phyloP scores from a whole-genome alignment of 352 stramenopile genomes.

The Pythium insidiosum region DNA sequence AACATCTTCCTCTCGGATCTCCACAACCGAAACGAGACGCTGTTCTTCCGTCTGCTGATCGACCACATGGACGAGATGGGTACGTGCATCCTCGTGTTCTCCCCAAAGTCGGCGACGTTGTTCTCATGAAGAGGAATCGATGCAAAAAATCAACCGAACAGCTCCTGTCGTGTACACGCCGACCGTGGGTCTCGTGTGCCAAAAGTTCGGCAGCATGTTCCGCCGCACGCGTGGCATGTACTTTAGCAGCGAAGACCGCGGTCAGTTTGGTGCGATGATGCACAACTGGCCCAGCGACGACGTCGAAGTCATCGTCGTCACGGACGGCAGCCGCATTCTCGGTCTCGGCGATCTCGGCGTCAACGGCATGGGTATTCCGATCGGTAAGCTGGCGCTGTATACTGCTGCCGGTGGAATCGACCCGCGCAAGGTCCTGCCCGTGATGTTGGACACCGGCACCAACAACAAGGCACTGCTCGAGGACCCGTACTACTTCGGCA shows the following conservation, averaged over 20 bases:
- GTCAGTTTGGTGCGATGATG: conserved; percentile 86
- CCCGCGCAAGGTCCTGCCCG: conserved; percentile 90
- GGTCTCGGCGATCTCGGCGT: conserved; percentile 95
- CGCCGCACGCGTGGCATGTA: conserved; percentile 91
- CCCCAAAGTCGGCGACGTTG: too few species aligned
- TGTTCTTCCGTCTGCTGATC: conserved; percentile 92
- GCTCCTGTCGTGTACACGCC: conserved; percentile 97
- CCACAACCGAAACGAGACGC: conserved; percentile 94
- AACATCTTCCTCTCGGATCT: conserved; percentile 92
- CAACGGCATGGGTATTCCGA: conserved; percentile 98
- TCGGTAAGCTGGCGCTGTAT: conserved; percentile 95
- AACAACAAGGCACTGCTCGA: conserved; percentile 93
- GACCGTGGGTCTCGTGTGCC: conserved; percentile 91
- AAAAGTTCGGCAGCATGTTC: conserved; percentile 90
- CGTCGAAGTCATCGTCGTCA: conserved; percentile 97
- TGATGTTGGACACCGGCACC: conserved; percentile 95
- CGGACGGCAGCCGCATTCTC: conserved; percentile 94
- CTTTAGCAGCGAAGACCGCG: conserved; percentile 89
- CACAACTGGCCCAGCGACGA: conserved; percentile 96
- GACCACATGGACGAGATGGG: conserved; percentile 90
- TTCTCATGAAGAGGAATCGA: too few species aligned
- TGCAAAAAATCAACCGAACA: too few species aligned
- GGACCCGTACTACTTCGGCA: conserved; percentile 94
- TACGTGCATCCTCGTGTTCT: too few species aligned
- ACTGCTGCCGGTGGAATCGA: conserved; percentile 92